Base-by-base conservation (phyloP, 2,329 filamentous ascomycete species). In the Fusarium nelsonii region DNA sequence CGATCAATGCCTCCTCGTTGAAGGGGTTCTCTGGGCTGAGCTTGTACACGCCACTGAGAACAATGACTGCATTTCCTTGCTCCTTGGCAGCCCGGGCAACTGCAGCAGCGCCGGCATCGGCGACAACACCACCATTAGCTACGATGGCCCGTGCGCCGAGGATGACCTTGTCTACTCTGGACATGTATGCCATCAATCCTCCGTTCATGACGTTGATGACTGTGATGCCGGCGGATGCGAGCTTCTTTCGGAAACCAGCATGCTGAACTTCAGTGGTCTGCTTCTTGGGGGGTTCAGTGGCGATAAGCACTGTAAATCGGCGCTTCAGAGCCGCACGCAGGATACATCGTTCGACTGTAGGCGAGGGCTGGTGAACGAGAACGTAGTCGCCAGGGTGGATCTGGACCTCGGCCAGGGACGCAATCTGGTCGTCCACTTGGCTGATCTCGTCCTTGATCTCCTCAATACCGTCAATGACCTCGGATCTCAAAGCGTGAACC, bases 381-480 rank as follows among this genome's bases (percentile, higher is more conserved):
- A 99, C 92, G 73, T 94, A 91, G 79, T 99, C 95, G 76, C 95
- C 94, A 2, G 93, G 92, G 77, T 97, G 93, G 69, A 99, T 97
- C 79, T 97, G 92, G 48, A 97, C 92, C 68, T 97, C 91, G 4
- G 94, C 92, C 69, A 94, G 92, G 23, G 90, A 89, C 3, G 95
- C 92, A 73, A 99, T 97, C 79, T 97, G 94, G 75, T 97, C 93
- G 77, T 97, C 96, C 9, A 94, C 94, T 76, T 95, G 92, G 70
- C 92, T 91, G 58, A 99, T 90, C 81, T 99, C 96, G 76, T 99
- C 96, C 79, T 97, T 92, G 63, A 99, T 94, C 78, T 99, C 96
- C 74, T 93, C 90, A 74, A 99, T 97, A 41, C 94, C 96, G 73
- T 96, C 92, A 70, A 97, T 90, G 28, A 98, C 91, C 79, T 98